Base-by-base conservation (phyloP, 306 rosid genomes). In the Chamaecrista fasciculata region DNA sequence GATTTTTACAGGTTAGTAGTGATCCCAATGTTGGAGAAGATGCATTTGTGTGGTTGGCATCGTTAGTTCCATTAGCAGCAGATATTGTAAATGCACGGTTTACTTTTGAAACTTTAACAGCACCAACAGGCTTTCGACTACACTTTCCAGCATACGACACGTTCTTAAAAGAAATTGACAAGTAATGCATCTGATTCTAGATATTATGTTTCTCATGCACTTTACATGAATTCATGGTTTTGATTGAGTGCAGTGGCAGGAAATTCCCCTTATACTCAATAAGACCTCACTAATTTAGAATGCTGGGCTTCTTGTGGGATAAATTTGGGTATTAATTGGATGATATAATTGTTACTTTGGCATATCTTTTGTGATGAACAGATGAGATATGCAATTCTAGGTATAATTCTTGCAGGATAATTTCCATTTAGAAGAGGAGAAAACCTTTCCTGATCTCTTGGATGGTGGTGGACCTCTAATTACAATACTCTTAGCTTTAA, bases 1-100 rank as follows among this genome's bases (percentile, higher is more conserved):
- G 24, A 47, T 59, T 26, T 12, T 75, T 29, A 70, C 79, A 94
- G 99, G 84, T 91, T 72, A 75, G 66, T 42, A 51, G 81, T 51
- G 89, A 88, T 21, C 85, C 83, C 56, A 75, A 62, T 69, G 91
- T 88, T 49, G 97, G 96, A 67, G 99, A 94, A 86, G 95, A 94
- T 72, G 91, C 92, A 59, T 94, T 85, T 73, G 95, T 89, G 49
- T 94, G 99, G 99, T 20, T 94, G 75, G 97, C 86, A 46, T 88
- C 95, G 21, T 43, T 86, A 55, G 75, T 86, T 70, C 96, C 96
- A 24, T 50, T 86, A 53, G 89, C 74, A 55, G 69, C 91, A 15
- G 99, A 94, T 71, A 79, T 86, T 34, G 86, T 87, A n/a, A 94
- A 89, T 71, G 92, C 82, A 62, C 79, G 95, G 82, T 94, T 89